phyloP scores from a whole-genome alignment of 805 yeast genomes.

The Debaryomyces castellii region DNA sequence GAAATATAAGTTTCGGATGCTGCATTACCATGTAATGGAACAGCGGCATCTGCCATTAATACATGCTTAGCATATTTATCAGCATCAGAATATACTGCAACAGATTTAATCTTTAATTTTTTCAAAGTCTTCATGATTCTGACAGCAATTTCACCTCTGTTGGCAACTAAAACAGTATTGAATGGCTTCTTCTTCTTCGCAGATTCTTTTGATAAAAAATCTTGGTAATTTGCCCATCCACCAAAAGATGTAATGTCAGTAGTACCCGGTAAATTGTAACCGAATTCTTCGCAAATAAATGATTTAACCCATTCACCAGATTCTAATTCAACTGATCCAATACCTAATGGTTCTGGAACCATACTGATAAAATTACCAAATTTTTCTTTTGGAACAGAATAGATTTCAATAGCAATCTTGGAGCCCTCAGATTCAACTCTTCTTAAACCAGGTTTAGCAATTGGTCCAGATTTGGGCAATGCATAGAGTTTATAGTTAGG shows the following conservation, averaged over 20 bases:
- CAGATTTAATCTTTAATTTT: constrained; percentile 71
- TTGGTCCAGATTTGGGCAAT: constrained; percentile 76
- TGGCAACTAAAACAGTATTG: constrained; percentile 86
- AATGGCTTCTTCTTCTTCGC: constrained; percentile 54
- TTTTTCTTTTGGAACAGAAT: constrained; percentile 71
- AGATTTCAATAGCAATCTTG: constrained; percentile 73
- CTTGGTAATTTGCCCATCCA: constrained; percentile 77
- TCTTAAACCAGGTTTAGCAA: constrained; percentile 86
- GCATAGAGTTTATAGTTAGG: constrained; percentile 75
- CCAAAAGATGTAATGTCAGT: constrained; percentile 82
- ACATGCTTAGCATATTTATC: constrained; percentile 91
- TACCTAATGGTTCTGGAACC: constrained; percentile 95
- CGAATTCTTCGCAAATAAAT: constrained; percentile 90
- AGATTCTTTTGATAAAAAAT: constrained; percentile 23
- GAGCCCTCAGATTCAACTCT: constrained; percentile 58
- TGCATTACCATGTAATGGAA: constrained; percentile 74
- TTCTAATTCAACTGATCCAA: constrained; percentile 85
- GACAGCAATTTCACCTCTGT: constrained; percentile 97
- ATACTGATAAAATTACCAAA: constrained; percentile 83
- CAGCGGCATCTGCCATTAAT: constrained; percentile 73
- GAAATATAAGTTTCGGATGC: constrained; percentile 91
- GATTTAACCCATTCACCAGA: constrained; percentile 87
- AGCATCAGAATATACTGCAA: constrained; percentile 88
- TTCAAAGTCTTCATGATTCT: constrained; percentile 87
- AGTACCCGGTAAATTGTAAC: constrained; percentile 71